Percentiles rank a stretch among this genome's conserved stretches.
Conservation (phyloP, 2,329 filamentous ascomycete species). For the Colletotrichum orbiculare region DNA sequence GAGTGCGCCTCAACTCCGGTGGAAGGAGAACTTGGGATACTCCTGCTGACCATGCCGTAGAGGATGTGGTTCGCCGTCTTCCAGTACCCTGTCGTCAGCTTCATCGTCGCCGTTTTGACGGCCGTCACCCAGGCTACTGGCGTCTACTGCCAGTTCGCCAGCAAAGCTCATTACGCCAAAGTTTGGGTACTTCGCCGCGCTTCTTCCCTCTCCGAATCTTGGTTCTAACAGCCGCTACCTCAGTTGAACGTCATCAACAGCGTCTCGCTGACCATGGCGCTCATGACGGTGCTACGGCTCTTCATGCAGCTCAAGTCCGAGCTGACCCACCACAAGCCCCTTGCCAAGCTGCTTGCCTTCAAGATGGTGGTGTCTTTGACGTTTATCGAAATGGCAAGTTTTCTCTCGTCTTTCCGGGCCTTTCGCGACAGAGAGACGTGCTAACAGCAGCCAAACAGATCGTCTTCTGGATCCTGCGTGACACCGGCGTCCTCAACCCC, state of each 20-base stretch:
- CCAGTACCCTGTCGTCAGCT: conserved; percentile 51
- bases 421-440: accelerated
- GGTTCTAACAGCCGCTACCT: background rate
- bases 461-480: conserved; percentile 42
- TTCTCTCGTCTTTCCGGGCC: too few species aligned
- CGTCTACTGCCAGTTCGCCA: conserved; percentile 46
- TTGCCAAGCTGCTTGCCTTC: conserved; percentile 43
- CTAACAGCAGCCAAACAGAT: conserved; percentile 30
- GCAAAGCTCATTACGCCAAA: conserved; percentile 43
- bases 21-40: background rate
- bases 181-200: conserved; percentile 39
- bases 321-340: conserved; percentile 39
- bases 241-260: conserved; percentile 43
- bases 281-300: conserved; percentile 41
- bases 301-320: conserved; percentile 34
- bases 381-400: conserved; percentile 37
- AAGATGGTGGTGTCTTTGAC: conserved; percentile 41
- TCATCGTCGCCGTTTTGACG: conserved; percentile 55
- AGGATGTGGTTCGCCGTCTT: conserved; percentile 50
- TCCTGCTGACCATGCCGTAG: conserved; percentile 29
- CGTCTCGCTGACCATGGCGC: conserved; percentile 39
- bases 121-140: conserved; percentile 43
- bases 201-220: background rate
- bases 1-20: conserved; percentile 37
- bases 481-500: conserved; percentile 36